These are phyloP conservation scores for Silene vulgaris DNA, from an alignment of 179 eudicot species.

Conservation along the genomic window DNA sequence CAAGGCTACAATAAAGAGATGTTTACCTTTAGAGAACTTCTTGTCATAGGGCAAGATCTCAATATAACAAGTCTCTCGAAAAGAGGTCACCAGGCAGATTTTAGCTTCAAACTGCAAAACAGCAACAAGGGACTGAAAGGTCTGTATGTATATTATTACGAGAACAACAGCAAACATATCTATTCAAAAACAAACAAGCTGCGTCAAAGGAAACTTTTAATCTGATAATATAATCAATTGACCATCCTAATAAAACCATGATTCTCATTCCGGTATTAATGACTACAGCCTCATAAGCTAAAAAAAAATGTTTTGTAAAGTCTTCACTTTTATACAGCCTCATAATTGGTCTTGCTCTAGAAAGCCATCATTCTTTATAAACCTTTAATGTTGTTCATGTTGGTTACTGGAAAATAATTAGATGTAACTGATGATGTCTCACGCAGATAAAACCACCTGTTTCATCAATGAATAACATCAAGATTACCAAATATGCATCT, in stretches of 20 bases:
- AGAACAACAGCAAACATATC: neutral
- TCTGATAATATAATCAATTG: neutral
- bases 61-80: constrained; percentile 64
- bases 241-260: neutral
- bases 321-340: no score
- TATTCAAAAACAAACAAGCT: neutral
- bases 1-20: neutral
- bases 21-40: constrained; percentile 49
- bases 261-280: no score
- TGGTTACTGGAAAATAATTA: neutral
- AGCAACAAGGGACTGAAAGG: neutral
- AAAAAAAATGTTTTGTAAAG: neutral
- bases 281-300: neutral
- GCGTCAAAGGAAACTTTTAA: neutral
- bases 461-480: no score
- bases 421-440: neutral
- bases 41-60: constrained; percentile 62
- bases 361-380: neutral
- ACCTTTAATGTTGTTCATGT: neutral
- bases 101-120: constrained; percentile 53
- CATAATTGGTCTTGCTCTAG: no score
- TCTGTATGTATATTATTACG: neutral
- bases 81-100: constrained; percentile 65
- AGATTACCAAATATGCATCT: no score
- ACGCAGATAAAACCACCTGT: no score